Base-by-base conservation (phyloP, 495 filamentous ascomycete genomes). In the Viridothelium virens region DNA sequence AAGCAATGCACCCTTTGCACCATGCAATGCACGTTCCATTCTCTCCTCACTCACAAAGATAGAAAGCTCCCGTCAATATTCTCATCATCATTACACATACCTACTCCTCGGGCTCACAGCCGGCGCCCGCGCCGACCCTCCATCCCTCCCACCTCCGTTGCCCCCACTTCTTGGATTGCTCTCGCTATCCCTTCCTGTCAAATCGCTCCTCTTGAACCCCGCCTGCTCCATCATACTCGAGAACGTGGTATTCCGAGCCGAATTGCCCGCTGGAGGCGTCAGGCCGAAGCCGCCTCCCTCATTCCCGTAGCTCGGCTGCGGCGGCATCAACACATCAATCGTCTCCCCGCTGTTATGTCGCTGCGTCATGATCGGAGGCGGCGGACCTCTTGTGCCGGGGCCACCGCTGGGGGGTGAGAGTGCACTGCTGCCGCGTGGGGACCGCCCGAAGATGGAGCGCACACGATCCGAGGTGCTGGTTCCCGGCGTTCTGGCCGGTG, bases 221-320 rank as follows among this genome's bases (percentile, higher is more conserved):
- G 82, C 86, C 25, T 77, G 74, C 69, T 85, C 81, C 78, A 91
- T 84, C 77, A 91, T 79, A 67, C 85, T 82, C 36, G 80, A 82
- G 69, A 91, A 89, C 2, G 85, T 88, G 18, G 86, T 90, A 67
- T 82, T 66, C 16, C 69, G 47, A 56, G 65, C 47, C 41, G 44
- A 34, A 48, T 63, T 63, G 38, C 68, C 46, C 18, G 12, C 38
- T 14, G 67, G 44, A 12, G 65, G 59, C 48, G 67, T 31, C 18
- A 48, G 53, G 31, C 64, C 64, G 63, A 53, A 37, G 38, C 36
- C 33, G 41, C 37, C 59, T 18, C 63, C 31, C 56, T 36, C 10
- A 44, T 61, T 65, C 37, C 62, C 67, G 33, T 50, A 38, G 41
- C 56, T 47, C 44, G 56, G 66, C 61, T 70, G 71, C 65, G 46